Evolutionary conservation across 116 monocot genomes (phyloP), one percentile per base, ranked within the genome.

Genomic region (Trichopus zeylanicus): DNA sequence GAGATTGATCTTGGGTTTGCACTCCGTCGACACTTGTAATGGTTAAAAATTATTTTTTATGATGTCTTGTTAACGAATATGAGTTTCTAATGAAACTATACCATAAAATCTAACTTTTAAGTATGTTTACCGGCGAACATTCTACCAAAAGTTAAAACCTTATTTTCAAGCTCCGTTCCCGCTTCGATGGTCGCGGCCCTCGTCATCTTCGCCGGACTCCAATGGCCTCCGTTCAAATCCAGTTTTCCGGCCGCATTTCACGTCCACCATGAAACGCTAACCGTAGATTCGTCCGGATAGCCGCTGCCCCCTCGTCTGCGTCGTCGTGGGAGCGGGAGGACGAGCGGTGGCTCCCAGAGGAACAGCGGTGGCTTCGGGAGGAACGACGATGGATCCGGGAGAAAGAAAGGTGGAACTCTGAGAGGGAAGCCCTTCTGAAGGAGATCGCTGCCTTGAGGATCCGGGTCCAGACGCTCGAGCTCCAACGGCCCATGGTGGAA

Each of bases 321-420:
- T 71, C 79, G 0, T 76, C 73, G 10, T 82, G 73, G 88, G 94
- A 89, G 69, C 56, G 71, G 31, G 94, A 88, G 70, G 88, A 93
- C 62, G 25, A 58, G 11, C 70, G 84, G 37, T 88, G 88, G 87
- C 39, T 73, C 15, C 61, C 82, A 30, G 87, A 88, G 74, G 88
- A 88, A 74, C 78, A 87, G 66, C 66, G 92, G 28, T 92, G 88
- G 94, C 54, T 89, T 6, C 79, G 86, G 2, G 94, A 94, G 63
- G 94, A 94, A 73, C 86, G 76, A 66, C 67, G 94, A 0, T 86
- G 89, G 89, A 26, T 84, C 26, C 73, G 82, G 5, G 91, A 86
- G 67, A 86, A 91, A 65, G 54, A 51, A 10, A 67, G 82, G 53
- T 94, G 89, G 89, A 33, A 64, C 27, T 55, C 75, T 26, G 94